Base-by-base conservation (phyloP, 306 rosid species). In the Malus sylvestris region DNA sequence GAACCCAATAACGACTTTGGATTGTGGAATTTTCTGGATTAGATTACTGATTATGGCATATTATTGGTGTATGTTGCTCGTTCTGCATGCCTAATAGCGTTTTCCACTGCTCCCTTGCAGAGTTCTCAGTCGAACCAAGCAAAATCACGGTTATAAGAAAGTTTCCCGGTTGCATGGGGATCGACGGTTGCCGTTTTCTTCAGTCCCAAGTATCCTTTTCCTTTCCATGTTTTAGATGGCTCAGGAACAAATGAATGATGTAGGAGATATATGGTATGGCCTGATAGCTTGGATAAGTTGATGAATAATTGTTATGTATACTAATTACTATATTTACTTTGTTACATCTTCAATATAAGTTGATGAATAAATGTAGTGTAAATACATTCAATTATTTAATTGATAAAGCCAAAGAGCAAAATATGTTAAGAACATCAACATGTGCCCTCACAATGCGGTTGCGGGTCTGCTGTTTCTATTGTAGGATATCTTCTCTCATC, bases 91-190 rank as follows among this genome's bases (percentile, higher is more conserved):
- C 73, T 83, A 42, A 77, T 12, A 9, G 19, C 22, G 42, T 10
- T 32, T 80, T 68, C 53, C 42, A 49, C 65, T 65, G 40, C 64
- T 57, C 20, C 45, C n/a, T 72, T 86, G 87, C 84, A 86, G 89
- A 76, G 89, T 70, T 61, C 82, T 46, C 78, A 79, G 10, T 66
- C 11, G 60, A 78, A 76, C 52, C 83, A 83, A 76, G 66, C 82
- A 33, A 83, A 81, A 42, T 75, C 89, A 67, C 85, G 87, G 69
- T 66, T 86, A 62, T 86, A 83, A 81, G 72, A 68, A 18, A 20
- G 19, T 11, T 20, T 6, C 3, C 40, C 30, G 52, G 5, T 13
- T 6, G 67, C 74, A 18, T 33, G 13, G 71, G 23, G 13, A 13
- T 22, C 29, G 20, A 9, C 14, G 49, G 67, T 55, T 55, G 30